Evolutionary conservation across 192 early-diverging fungal genomes (phyloP).

Genomic region (Dissophora globulifera): DNA sequence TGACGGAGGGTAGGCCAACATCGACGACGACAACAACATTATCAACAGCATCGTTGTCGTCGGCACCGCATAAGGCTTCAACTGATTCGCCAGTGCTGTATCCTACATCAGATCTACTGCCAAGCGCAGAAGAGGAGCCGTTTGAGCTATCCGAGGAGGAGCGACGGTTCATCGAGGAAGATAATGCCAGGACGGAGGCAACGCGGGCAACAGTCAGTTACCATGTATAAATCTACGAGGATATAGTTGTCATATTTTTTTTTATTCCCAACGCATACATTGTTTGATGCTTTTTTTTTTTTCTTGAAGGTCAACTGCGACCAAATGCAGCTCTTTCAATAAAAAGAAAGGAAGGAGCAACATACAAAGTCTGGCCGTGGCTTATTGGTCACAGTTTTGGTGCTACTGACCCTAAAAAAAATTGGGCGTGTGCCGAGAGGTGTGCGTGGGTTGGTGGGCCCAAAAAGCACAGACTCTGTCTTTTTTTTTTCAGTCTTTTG

Average conservation of each 20-base stretch:
- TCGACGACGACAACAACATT: background rate
- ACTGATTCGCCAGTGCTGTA: slow-evolving; percentile 39
- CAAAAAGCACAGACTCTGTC: too few species aligned
- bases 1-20: slow-evolving; percentile 5
- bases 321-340: too few species aligned
- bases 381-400: background rate
- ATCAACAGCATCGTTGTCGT: background rate
- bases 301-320: too few species aligned
- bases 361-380: too few species aligned
- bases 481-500: background rate
- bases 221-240: background rate
- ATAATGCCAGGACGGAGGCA: slow-evolving; percentile 32
- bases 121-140: slow-evolving; percentile 18
- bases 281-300: too few species aligned
- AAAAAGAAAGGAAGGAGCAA: too few species aligned
- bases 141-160: slow-evolving; percentile 53
- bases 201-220: slow-evolving; percentile 11
- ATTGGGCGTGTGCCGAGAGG: too few species aligned
- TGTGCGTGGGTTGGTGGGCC: too few species aligned
- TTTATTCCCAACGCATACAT: background rate
- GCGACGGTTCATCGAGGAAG: slow-evolving; percentile 49
- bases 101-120: slow-evolving; percentile 27
- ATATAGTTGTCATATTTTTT: too few species aligned
- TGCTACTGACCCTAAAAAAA: background rate
- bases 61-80: too few species aligned